Conservation (phyloP, 768 basidiomycete species). For the Ramaria rubella region DNA sequence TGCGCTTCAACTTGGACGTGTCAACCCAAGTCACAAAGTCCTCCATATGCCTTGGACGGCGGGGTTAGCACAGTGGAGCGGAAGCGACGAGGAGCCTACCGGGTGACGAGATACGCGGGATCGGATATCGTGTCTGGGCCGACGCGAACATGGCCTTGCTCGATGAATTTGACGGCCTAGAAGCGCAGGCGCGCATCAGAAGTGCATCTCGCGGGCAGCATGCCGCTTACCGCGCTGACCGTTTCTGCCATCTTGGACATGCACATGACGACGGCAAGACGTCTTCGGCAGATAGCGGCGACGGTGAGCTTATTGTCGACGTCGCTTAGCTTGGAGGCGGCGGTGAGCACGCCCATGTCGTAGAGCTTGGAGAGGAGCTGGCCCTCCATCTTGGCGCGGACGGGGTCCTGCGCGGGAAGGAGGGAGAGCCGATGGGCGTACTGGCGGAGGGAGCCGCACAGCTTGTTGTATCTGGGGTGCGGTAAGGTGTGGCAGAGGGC, state of each 20-base stretch:
- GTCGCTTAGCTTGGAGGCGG: conserved; percentile 84
- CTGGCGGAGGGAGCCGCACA: conserved; percentile 80
- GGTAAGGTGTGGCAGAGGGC: not conserved
- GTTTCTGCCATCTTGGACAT: conserved; percentile 93
- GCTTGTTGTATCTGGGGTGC: conserved; percentile 75
- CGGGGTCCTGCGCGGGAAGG: conserved; percentile 85
- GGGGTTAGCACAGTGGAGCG: conserved; percentile 6
- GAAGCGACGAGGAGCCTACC: conserved; percentile 36
- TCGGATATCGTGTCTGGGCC: conserved; percentile 95
- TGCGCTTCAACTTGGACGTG: conserved; percentile 92
- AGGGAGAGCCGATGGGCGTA: conserved; percentile 83
- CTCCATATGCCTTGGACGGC: conserved; percentile 74
- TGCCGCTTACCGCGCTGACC: conserved; percentile 73
- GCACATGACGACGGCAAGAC: conserved; percentile 89
- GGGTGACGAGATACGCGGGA: conserved; percentile 90
- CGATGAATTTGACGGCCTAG: conserved; percentile 96
- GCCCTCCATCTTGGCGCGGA: conserved; percentile 75
- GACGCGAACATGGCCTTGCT: conserved; percentile 96
- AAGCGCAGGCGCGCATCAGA: conserved; percentile 7
- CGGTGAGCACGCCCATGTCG: conserved; percentile 90
- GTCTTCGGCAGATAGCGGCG: conserved; percentile 84
- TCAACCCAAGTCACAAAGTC: conserved; percentile 99
- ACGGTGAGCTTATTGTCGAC: conserved; percentile 93
- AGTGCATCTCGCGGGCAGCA: not conserved
- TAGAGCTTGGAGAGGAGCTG: conserved; percentile 92